Evolutionary conservation across 768 basidiomycete genomes (phyloP), one percentile per base, ranked within the genome.

Genomic region (Coprinopsis sp.): DNA sequence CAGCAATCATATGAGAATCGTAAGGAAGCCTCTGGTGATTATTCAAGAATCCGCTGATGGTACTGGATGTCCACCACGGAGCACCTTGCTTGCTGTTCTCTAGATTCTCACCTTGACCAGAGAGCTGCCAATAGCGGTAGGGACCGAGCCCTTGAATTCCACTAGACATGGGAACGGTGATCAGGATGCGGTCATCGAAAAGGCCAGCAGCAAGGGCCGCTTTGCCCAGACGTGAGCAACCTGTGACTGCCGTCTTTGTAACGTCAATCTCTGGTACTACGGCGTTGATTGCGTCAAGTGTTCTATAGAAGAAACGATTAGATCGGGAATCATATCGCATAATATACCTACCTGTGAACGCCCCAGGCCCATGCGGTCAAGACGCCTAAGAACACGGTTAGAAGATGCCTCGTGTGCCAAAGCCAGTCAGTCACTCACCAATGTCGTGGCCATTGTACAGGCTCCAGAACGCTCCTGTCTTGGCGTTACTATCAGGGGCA

Each of bases 291-390:
- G 57, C 67, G 57, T 69, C 69, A 52, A 71, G 62, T 52, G 68
- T 64, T 30, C 69, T 65, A n/a, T n/a, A n/a, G n/a, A n/a, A n/a
- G n/a, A n/a, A n/a, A n/a, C n/a, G n/a, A n/a, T n/a, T n/a, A n/a
- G n/a, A n/a, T n/a, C n/a, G n/a, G n/a, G n/a, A n/a, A n/a, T n/a
- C n/a, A n/a, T n/a, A n/a, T n/a, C n/a, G n/a, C n/a, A n/a, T n/a
- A n/a, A n/a, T n/a, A n/a, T n/a, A n/a, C n/a, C n/a, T n/a, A n/a
- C n/a, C n/a, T n/a, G 51, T 58, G 60, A 34, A 67, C 59, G 37
- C 68, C 70, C 70, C 69, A 70, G 2, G 61, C 64, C 70, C 70
- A 71, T 6, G 69, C 70, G 11, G 64, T 67, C 60, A 71, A 60
- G 13, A 67, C 64, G 45, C 56, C 55, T 21, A 63, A n/a, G n/a